Percentiles rank a stretch among this genome's conserved stretches.
These are phyloP conservation scores for Physaria fendleri DNA, from an alignment of 345 rosid genomes.

Conservation along the genomic window DNA sequence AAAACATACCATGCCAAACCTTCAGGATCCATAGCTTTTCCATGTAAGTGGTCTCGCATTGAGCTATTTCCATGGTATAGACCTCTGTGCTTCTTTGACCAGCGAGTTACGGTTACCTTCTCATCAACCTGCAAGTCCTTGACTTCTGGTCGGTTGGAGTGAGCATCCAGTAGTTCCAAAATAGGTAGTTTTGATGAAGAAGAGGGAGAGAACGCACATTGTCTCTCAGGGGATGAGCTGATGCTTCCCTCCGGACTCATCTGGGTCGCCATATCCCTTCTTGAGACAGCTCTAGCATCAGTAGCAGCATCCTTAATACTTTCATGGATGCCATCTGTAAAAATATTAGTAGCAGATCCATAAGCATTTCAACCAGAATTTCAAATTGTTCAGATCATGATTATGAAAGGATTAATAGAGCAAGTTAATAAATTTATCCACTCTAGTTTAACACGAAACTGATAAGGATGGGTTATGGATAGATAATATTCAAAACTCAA, in stretches of 20 bases:
- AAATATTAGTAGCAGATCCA: constrained; percentile 8
- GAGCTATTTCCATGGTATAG: constrained; percentile 49
- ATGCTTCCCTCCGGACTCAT: constrained; percentile 86
- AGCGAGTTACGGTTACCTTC: constrained; percentile 74
- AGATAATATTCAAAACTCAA: not conserved
- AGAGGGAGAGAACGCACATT: constrained; percentile 44
- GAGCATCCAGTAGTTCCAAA: constrained; percentile 42
- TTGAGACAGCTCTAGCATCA: constrained; percentile 60
- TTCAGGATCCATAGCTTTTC: constrained; percentile 41
- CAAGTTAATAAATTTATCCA: not conserved
- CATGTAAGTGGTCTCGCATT: constrained; percentile 63
- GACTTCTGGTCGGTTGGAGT: constrained; percentile 47
- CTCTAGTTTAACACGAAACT: not conserved
- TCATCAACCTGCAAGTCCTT: constrained; percentile 91
- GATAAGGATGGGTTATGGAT: not conserved
- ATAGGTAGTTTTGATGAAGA: constrained; percentile 49
- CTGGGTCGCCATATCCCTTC: constrained; percentile 97
- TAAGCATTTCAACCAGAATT: not conserved
- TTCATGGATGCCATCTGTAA: constrained; percentile 45
- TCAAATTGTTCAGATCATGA: not conserved
- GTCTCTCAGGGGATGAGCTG: constrained; percentile 49
- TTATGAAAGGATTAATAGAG: not conserved
- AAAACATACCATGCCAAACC: constrained; percentile 62
- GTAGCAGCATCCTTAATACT: constrained; percentile 51
- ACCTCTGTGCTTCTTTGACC: constrained; percentile 72